Evolutionary conservation across 2,329 filamentous ascomycete genomes (phyloP).

Genomic region (Didymella glomerata): DNA sequence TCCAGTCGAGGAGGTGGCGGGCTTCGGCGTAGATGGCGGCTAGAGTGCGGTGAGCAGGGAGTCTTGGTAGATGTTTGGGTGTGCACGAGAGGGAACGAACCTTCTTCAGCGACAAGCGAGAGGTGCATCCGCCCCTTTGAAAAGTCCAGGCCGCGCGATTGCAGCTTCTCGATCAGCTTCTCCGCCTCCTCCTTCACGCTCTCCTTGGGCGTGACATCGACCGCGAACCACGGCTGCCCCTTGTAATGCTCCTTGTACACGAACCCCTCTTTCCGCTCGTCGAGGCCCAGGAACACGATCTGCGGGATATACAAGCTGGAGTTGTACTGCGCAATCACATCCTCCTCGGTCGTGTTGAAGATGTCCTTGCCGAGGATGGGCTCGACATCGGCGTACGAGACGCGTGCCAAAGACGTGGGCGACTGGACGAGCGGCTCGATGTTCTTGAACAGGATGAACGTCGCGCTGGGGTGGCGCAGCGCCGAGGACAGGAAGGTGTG

Average conservation of each 20-base stretch:
- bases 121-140: slow-evolving; percentile 71
- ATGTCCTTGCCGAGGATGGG: slow-evolving; percentile 74
- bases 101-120: slow-evolving; percentile 67
- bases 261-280: slow-evolving; percentile 69
- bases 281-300: slow-evolving; percentile 84
- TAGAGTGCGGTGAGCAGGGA: slow-evolving; percentile 44
- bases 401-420: slow-evolving; percentile 70
- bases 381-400: slow-evolving; percentile 72
- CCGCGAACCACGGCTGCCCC: slow-evolving; percentile 85
- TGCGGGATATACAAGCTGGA: slow-evolving; percentile 72
- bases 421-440: slow-evolving; percentile 76
- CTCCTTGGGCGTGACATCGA: slow-evolving; percentile 83
- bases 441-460: slow-evolving; percentile 81
- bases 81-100: slow-evolving; percentile 52
- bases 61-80: too few relatives aligned
- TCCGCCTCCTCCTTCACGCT: slow-evolving; percentile 69
- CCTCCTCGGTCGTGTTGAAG: slow-evolving; percentile 75
- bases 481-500: slow-evolving; percentile 74
- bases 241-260: slow-evolving; percentile 73
- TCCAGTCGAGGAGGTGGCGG: slow-evolving; percentile 91
- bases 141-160: slow-evolving; percentile 71
- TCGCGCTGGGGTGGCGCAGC: slow-evolving; percentile 69
- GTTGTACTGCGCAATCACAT: slow-evolving; percentile 76
- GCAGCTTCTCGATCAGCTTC: slow-evolving; percentile 65
- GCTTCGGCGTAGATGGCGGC: slow-evolving; percentile 92